Evolutionary conservation across 2,329 filamentous ascomycete species (phyloP), one percentile per base, ranked within the genome.

Genomic region (Neopestalotiopsis sp.): DNA sequence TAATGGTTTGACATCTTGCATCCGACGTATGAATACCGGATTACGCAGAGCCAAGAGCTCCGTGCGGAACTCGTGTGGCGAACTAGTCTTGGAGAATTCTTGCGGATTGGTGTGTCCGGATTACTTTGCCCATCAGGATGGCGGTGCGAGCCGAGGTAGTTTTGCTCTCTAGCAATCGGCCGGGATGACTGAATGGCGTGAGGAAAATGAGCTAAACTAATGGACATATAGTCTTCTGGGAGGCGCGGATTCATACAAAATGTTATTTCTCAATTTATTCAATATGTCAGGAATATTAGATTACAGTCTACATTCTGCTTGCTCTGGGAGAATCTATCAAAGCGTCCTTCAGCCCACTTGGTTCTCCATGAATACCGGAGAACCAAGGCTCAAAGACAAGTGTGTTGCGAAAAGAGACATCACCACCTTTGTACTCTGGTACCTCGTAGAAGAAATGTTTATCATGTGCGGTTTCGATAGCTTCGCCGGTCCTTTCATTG

Each of bases 301-400:
- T 17, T 7, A 2, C 32, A 17, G 9, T 14, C 61, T 14, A 24
- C 42, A 28, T 45, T 53, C 12, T 45, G 42, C 20, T 40, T 65
- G 12, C 42, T 24, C 45, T 17, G 17, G 45, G 49, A 13, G 64
- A 45, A 13, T n/a, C 64, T 20, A 17, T 40, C 20, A 66, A 28
- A 12, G 64, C 64, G 14, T 32, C 32, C n/a, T 56, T 14, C 24
- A 66, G 4, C 14, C 56, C 64, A 28, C 64, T 66, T 14, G 34
- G 17, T 32, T 66, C 64, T 32, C 64, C 64, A 58, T 66, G 64
- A 12, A 66, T 30, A 3, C 17, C 20, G 14, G 64, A 14, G 17
- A 66, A 66, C 64, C 64, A 66, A 17, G 61, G 61, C n/a, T 64
- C 61, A 58, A 65, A 65, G 9, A 38, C 53, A 5, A 6, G 34